Evolutionary conservation across 495 filamentous ascomycete species (phyloP).

Genomic region (Hypoxylon fragiforme): DNA sequence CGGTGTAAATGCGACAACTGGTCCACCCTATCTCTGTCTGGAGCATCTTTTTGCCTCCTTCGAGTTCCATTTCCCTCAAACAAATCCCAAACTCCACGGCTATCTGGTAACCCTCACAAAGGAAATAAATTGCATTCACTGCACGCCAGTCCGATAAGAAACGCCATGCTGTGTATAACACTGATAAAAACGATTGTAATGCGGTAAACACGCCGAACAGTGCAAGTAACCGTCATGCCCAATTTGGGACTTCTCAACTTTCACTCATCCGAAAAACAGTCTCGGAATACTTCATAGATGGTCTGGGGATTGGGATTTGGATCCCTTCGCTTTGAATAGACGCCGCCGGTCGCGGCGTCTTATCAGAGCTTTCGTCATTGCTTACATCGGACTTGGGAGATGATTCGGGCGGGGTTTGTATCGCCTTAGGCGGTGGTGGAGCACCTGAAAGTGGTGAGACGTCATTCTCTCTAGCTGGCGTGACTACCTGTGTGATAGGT

Average conservation of each 20-base stretch:
- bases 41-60: slow-evolving; percentile 13
- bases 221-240: background rate
- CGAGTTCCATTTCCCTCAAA: slow-evolving; percentile 6
- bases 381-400: slow-evolving; percentile 8
- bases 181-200: slow-evolving; percentile 25
- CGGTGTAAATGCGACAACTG: slow-evolving; percentile 30
- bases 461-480: slow-evolving; percentile 39
- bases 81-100: slow-evolving; percentile 32
- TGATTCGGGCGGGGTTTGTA: slow-evolving; percentile 27
- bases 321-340: slow-evolving; percentile 8
- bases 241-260: slow-evolving; percentile 4
- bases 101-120: slow-evolving; percentile 24
- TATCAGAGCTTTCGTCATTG: slow-evolving; percentile 13
- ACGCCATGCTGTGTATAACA: slow-evolving; percentile 35
- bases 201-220: background rate
- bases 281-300: slow-evolving; percentile 18
- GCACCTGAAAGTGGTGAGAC: slow-evolving; percentile 18
- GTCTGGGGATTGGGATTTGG: slow-evolving; percentile 31
- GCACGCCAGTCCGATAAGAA: slow-evolving; percentile 25
- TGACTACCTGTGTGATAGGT: slow-evolving; percentile 46
- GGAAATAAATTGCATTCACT: slow-evolving; percentile 33
- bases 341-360: slow-evolving; percentile 28
- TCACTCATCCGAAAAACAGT: background rate
- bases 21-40: slow-evolving; percentile 24
- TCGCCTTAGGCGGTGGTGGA: slow-evolving; percentile 6